A percentile compares a stretch with the other conserved stretches of the same genome.
phyloP scores from a whole-genome alignment of 108 stramenopile species.

The Asterionellopsis glacialis region DNA sequence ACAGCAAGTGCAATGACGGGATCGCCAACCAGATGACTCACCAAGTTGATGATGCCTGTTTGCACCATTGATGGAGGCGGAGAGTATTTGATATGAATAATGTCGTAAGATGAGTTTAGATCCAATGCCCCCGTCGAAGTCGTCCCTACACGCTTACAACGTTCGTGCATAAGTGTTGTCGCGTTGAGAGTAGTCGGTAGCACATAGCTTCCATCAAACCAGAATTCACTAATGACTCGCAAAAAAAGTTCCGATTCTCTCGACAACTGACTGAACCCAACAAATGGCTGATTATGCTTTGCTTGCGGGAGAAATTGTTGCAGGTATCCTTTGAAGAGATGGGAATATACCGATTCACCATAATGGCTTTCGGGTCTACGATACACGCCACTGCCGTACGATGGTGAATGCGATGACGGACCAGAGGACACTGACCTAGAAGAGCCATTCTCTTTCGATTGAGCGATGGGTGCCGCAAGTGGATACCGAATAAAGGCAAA shows the following conservation, averaged over 20 bases:
- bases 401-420: background rate
- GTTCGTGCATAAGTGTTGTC: conserved; percentile 13
- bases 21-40: conserved; percentile 28
- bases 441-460: background rate
- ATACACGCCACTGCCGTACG: conserved; percentile 1
- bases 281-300: conserved; percentile 8
- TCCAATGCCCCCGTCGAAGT: conserved; percentile 7
- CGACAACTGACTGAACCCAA: conserved; percentile 12
- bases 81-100: conserved; percentile 29
- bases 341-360: conserved; percentile 60
- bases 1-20: conserved; percentile 10
- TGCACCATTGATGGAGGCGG: conserved; percentile 45
- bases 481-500: conserved; percentile 65
- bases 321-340: conserved; percentile 51
- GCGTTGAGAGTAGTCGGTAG: conserved; percentile 14
- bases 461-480: conserved; percentile 29
- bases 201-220: conserved; percentile 53
- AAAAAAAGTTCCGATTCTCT: conserved; percentile 66
- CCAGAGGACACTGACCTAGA: no score
- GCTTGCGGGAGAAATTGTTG: conserved; percentile 46
- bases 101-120: conserved; percentile 48
- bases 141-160: conserved; percentile 5
- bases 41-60: conserved; percentile 37
- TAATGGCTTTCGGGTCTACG: conserved; percentile 24
- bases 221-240: conserved; percentile 62